Evolutionary conservation across 2,329 filamentous ascomycete species (phyloP).

Genomic region (Alternaria rosae): DNA sequence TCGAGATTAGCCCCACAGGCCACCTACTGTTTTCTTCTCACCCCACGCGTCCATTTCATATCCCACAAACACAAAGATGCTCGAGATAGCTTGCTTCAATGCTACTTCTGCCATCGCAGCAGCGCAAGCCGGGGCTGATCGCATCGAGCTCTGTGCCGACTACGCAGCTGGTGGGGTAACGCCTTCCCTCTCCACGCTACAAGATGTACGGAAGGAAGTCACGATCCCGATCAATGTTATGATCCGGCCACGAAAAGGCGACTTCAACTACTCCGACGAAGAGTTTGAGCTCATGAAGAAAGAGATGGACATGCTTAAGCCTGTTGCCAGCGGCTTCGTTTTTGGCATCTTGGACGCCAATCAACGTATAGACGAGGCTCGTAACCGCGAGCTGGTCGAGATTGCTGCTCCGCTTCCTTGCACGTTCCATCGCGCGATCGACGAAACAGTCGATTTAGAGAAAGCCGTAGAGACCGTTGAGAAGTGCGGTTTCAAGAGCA

Average conservation of each 20-base stretch:
- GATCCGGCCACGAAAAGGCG: slow-evolving; percentile 59
- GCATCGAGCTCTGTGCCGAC: slow-evolving; percentile 60
- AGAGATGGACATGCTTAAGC: slow-evolving; percentile 49
- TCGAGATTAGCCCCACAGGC: background rate
- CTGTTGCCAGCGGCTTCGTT: slow-evolving; percentile 58
- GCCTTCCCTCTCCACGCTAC: slow-evolving; percentile 40
- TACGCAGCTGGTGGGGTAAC: slow-evolving; percentile 55
- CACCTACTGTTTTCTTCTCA: background rate
- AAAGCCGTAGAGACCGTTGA: slow-evolving; percentile 50
- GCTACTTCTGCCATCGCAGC: slow-evolving; percentile 54
- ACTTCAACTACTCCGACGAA: slow-evolving; percentile 54
- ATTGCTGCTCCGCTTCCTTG: slow-evolving; percentile 55
- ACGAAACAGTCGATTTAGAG: slow-evolving; percentile 47
- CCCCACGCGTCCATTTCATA: background rate
- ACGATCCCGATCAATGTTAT: slow-evolving; percentile 59
- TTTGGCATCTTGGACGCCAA: slow-evolving; percentile 56
- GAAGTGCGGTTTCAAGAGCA: slow-evolving; percentile 53
- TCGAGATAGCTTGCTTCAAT: slow-evolving; percentile 62
- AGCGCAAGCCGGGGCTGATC: slow-evolving; percentile 53
- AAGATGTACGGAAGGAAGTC: slow-evolving; percentile 31
- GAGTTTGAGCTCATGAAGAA: slow-evolving; percentile 57
- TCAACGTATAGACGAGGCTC: slow-evolving; percentile 50
- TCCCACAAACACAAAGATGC: slow-evolving; percentile 27
- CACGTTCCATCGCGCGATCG: slow-evolving; percentile 65
- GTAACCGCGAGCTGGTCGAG: slow-evolving; percentile 53